phyloP scores from a whole-genome alignment of 257 asterid species.

The Ballota nigra region DNA sequence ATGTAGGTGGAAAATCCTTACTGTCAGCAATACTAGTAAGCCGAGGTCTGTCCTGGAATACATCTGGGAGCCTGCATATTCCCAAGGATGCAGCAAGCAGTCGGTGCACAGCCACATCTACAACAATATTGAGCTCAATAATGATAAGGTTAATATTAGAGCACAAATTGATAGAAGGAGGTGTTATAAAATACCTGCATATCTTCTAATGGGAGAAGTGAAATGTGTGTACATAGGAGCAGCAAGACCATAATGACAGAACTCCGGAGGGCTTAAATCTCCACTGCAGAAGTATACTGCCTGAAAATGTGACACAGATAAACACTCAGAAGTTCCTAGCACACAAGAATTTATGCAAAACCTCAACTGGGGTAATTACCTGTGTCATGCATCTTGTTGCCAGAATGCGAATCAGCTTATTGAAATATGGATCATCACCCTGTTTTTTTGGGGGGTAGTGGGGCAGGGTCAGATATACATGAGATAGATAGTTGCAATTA shows the following conservation, averaged over 20 bases:
- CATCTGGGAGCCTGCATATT: conserved; percentile 74
- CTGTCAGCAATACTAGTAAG: conserved; percentile 86
- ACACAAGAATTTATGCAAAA: conserved; percentile 8
- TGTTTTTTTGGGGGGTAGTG: conserved; percentile 17
- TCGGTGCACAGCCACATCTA: conserved; percentile 92
- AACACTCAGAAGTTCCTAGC: conserved; percentile 20
- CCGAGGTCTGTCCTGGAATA: conserved; percentile 70
- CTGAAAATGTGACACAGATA: conserved; percentile 37
- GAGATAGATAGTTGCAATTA: conserved; percentile 15
- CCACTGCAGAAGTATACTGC: conserved; percentile 98
- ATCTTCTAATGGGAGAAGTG: conserved; percentile 98
- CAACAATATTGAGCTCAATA: conserved; percentile 29
- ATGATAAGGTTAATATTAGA: conserved; percentile 15
- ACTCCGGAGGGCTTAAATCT: conserved; percentile 92
- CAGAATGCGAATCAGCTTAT: conserved; percentile 92
- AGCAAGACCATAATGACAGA: conserved; percentile 91
- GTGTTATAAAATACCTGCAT: conserved; percentile 60
- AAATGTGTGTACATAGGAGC: conserved; percentile 92
- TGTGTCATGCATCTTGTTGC: conserved; percentile 99
- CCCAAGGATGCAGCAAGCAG: conserved; percentile 98
- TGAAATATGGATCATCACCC: conserved; percentile 93
- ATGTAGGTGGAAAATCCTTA: conserved; percentile 36
- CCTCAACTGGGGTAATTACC: conserved; percentile 43
- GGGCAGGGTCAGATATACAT: neutral
- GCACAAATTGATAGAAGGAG: conserved; percentile 21